These are phyloP conservation scores for Drechmeria coniospora DNA, from an alignment of 2,329 filamentous ascomycete genomes.

Conservation along the genomic window DNA sequence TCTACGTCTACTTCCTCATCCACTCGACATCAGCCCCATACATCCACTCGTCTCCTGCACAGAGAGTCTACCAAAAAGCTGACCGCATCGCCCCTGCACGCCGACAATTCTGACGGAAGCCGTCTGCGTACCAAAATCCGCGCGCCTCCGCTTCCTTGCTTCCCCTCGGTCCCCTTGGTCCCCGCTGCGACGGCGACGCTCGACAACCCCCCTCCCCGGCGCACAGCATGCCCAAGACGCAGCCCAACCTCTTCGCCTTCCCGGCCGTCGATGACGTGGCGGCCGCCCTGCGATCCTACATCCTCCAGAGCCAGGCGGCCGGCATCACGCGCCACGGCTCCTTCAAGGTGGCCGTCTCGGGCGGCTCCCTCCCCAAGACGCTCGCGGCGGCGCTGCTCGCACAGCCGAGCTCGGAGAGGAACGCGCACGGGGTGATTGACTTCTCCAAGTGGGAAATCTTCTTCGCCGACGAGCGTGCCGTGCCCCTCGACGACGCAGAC, in stretches of 20 bases:
- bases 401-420: constrained; percentile 26
- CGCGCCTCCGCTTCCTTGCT: too few relatives aligned
- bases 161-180: too few relatives aligned
- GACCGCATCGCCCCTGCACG: too few relatives aligned
- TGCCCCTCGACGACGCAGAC: constrained; percentile 80
- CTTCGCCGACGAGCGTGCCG: constrained; percentile 93
- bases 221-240: constrained; percentile 32
- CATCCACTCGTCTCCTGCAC: too few relatives aligned
- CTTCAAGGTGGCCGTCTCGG: constrained; percentile 89
- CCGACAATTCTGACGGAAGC: too few relatives aligned
- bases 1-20: too few relatives aligned
- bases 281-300: constrained; percentile 61
- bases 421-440: constrained; percentile 46
- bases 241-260: constrained; percentile 69
- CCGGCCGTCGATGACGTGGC: constrained; percentile 54
- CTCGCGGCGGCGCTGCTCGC: constrained; percentile 72
- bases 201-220: neutral
- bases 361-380: constrained; percentile 79
- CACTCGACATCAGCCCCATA: too few relatives aligned
- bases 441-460: constrained; percentile 95
- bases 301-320: constrained; percentile 66
- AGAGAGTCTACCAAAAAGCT: too few relatives aligned
- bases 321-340: constrained; percentile 64
- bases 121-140: too few relatives aligned
- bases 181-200: too few relatives aligned